phyloP scores from a whole-genome alignment of 2,329 filamentous ascomycete species.

The Alternaria angustiovoidea region DNA sequence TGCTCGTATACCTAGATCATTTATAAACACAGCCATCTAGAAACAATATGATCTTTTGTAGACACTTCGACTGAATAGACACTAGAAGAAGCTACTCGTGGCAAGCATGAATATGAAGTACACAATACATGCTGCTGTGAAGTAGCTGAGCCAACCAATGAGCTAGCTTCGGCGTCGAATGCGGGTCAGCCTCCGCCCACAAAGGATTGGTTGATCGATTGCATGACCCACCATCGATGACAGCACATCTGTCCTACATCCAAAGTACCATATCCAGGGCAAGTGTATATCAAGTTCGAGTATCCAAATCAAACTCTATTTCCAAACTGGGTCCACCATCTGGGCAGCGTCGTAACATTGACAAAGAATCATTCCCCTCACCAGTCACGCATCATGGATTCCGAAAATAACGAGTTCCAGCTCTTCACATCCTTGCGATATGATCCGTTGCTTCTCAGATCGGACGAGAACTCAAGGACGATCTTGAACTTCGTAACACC shows the following conservation, averaged over 20 bases:
- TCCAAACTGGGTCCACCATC: background rate
- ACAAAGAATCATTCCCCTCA: background rate
- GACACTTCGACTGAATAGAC: background rate
- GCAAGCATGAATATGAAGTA: background rate
- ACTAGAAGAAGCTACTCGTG: background rate
- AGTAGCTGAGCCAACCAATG: background rate
- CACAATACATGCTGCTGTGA: background rate
- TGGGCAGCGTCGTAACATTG: background rate
- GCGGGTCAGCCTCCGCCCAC: background rate
- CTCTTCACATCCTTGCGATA: conserved; percentile 53
- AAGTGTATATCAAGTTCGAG: background rate
- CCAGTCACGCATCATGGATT: conserved; percentile 24
- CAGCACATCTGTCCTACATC: conserved; percentile 1
- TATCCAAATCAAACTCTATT: background rate
- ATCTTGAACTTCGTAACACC: conserved; percentile 58
- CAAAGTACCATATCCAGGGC: background rate
- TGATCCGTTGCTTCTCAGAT: conserved; percentile 47
- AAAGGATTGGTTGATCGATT: background rate
- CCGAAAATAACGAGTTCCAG: conserved; percentile 38
- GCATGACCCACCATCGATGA: conserved; percentile 1
- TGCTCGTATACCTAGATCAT: background rate
- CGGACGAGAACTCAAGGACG: conserved; percentile 55
- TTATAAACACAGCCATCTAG: background rate
- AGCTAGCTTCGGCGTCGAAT: background rate
- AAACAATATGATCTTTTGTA: background rate